Conservation (phyloP, 768 basidiomycete genomes). For the Fibroporia radiculosa region DNA sequence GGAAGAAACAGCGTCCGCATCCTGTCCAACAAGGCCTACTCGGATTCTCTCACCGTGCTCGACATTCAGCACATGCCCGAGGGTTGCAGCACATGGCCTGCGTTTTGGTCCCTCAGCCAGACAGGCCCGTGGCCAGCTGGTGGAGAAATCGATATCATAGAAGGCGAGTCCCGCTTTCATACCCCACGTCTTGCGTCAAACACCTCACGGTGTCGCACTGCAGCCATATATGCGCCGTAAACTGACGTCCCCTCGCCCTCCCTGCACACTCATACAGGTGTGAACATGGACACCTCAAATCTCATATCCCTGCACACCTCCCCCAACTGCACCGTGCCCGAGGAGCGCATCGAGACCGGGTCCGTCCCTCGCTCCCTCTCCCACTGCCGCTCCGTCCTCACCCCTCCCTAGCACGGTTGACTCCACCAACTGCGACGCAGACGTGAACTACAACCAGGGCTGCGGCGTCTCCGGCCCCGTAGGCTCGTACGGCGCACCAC, state of each 20-base stretch:
- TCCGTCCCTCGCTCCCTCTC: conserved; percentile 18
- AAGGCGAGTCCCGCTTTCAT: conserved; percentile 28
- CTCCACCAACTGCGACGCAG: conserved; percentile 41
- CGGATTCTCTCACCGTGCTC: conserved; percentile 40
- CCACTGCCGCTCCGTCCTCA: background rate
- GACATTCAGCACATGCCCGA: conserved; percentile 54
- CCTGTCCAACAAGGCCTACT: conserved; percentile 34
- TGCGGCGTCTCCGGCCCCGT: conserved; percentile 43
- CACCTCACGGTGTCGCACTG: background rate
- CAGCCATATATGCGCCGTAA: no score
- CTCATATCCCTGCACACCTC: conserved; percentile 49
- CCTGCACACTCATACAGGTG: conserved; percentile 26
- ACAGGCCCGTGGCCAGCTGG: conserved; percentile 50
- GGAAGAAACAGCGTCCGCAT: conserved; percentile 58
- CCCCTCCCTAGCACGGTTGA: conserved; percentile 25
- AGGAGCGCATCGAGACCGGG: conserved; percentile 38
- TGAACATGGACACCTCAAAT: conserved; percentile 39
- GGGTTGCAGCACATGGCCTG: conserved; percentile 57
- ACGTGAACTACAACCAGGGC: conserved; percentile 48
- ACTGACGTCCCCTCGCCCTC: background rate
- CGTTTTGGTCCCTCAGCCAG: conserved; percentile 50
- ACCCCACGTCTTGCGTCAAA: background rate
- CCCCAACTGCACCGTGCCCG: conserved; percentile 38
- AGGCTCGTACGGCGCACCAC: conserved; percentile 37
- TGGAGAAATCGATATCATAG: conserved; percentile 58